These are phyloP conservation scores for Saccharomycopsis sp. DNA, from an alignment of 805 yeast species.

Conservation along the genomic window DNA sequence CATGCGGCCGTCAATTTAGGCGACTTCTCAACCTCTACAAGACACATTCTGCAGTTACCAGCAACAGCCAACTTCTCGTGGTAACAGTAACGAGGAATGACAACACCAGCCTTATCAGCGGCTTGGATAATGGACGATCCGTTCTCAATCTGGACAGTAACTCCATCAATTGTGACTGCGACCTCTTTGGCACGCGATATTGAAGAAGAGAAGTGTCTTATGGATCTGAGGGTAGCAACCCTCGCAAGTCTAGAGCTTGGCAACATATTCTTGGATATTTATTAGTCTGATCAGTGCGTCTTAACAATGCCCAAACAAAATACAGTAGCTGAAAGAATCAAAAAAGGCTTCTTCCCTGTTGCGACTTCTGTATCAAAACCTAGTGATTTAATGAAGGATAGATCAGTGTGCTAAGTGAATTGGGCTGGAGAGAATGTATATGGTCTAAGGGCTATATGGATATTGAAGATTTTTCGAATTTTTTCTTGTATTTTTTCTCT, in stretches of 20 bases:
- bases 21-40: slow-evolving; percentile 82
- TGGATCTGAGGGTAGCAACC: background rate
- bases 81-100: slow-evolving; percentile 84
- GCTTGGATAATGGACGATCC: slow-evolving; percentile 88
- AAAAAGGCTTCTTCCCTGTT: background rate
- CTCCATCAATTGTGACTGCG: slow-evolving; percentile 55
- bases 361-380: background rate
- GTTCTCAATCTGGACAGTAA: slow-evolving; percentile 70
- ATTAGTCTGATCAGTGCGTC: background rate
- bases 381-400: background rate
- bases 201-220: slow-evolving; percentile 30
- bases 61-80: slow-evolving; percentile 88
- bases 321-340: background rate
- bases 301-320: background rate
- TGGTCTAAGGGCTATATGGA: background rate
- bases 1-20: slow-evolving; percentile 88
- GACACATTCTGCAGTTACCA: slow-evolving; percentile 91
- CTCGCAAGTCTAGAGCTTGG: background rate
- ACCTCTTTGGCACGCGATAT: slow-evolving; percentile 44
- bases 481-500: background rate
- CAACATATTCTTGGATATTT: background rate
- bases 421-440: background rate
- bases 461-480: background rate
- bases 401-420: background rate
- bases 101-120: slow-evolving; percentile 84